A percentile compares a stretch with the other conserved stretches of the same genome.
Conservation (phyloP, 257 asterid genomes). For the Solanum gracilifrons region DNA sequence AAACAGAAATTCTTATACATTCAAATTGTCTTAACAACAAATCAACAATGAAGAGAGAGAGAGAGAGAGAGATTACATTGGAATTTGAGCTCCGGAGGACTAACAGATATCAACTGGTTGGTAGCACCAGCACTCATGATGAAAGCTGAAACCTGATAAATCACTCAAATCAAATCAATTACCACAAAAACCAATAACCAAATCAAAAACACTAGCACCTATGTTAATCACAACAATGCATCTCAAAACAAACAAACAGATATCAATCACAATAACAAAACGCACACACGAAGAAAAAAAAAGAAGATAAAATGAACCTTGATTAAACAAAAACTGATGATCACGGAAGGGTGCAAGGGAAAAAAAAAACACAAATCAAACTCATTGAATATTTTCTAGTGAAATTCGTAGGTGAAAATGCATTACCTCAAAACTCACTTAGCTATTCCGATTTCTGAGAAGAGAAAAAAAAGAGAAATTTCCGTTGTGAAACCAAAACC, state of each 20-base stretch:
- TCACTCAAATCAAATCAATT: not conserved
- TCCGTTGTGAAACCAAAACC: not conserved
- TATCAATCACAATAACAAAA: not conserved
- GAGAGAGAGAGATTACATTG: conserved; percentile 28
- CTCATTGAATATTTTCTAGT: not conserved
- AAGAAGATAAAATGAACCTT: not conserved
- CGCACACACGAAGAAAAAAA: not conserved
- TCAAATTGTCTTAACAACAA: not conserved
- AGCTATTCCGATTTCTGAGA: not conserved
- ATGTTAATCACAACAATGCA: not conserved
- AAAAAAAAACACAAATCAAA: not conserved
- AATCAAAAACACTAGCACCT: not conserved
- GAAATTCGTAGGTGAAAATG: not conserved
- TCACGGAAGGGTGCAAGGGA: not conserved
- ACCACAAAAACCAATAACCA: not conserved
- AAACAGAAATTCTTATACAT: not conserved
- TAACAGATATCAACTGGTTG: conserved; percentile 44
- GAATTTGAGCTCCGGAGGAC: conserved; percentile 68
- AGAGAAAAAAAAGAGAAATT: not conserved
- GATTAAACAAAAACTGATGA: not conserved
- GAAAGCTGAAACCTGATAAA: not conserved
- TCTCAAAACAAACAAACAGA: not conserved
- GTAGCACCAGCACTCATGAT: conserved; percentile 34
- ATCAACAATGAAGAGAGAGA: not conserved
- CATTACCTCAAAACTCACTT: not conserved